Conservation (phyloP, 805 yeast genomes). For the Sugiyamaella lignohabitans region DNA sequence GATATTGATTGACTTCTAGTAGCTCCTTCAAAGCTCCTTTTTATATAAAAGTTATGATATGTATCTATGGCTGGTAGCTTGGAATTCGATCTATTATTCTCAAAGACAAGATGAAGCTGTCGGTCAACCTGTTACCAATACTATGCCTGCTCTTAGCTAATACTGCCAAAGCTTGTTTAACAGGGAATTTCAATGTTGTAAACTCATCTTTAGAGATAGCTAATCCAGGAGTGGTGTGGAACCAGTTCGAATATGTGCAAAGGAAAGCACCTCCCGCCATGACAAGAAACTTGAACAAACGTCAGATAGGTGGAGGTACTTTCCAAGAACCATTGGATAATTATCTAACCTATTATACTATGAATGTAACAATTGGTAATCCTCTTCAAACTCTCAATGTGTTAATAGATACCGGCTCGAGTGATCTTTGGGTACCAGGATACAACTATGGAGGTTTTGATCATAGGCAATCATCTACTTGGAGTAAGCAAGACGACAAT, state of each 20-base stretch:
- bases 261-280: conserved; percentile 2
- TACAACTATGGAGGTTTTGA: conserved; percentile 20
- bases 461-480: conserved; percentile 9
- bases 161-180: no score
- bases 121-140: no score
- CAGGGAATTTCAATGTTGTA: no score
- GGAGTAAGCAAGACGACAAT: conserved; percentile 13
- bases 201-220: no score
- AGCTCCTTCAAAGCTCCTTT: no score
- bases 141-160: no score
- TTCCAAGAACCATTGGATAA: conserved; percentile 23
- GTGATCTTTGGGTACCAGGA: conserved; percentile 54
- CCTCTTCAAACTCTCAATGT: conserved; percentile 47
- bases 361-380: conserved; percentile 44
- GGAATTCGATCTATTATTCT: no score
- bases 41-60: no score
- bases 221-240: conserved; percentile 6
- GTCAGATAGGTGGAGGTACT: conserved; percentile 4
- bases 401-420: conserved; percentile 62
- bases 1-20: no score
- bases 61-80: no score
- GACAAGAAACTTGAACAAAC: conserved; percentile 5
- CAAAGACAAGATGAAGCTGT: no score
- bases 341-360: conserved; percentile 29
- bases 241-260: conserved; percentile 13